Conservation (phyloP, 2,329 filamentous ascomycete species). For the Apiospora phragmitis region DNA sequence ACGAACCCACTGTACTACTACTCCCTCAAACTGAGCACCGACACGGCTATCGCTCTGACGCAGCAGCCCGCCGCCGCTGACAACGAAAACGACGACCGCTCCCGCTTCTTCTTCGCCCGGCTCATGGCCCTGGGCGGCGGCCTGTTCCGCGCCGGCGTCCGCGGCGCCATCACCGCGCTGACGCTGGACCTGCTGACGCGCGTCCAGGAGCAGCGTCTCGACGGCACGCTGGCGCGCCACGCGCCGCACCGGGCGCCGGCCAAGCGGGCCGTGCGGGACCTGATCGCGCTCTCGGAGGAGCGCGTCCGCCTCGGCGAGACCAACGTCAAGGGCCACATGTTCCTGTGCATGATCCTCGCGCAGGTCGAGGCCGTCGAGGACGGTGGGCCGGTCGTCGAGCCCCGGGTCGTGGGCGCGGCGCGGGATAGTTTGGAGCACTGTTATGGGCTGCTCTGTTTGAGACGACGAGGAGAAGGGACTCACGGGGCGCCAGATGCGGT, state of each 20-base stretch:
- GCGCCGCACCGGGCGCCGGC: slow-evolving; percentile 31
- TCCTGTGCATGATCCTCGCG: slow-evolving; percentile 34
- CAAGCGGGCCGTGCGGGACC: slow-evolving; percentile 30
- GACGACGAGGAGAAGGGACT: slow-evolving; percentile 14
- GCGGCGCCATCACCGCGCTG: slow-evolving; percentile 33
- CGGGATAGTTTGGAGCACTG: slow-evolving; percentile 35
- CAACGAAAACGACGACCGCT: slow-evolving; percentile 19
- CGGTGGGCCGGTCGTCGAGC: slow-evolving; percentile 23
- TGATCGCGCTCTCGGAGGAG: slow-evolving; percentile 29
- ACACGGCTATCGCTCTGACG: slow-evolving; percentile 39
- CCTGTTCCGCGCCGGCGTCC: slow-evolving; percentile 37
- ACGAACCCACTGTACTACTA: slow-evolving; percentile 48
- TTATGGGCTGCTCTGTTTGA: slow-evolving; percentile 27
- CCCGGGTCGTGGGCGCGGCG: slow-evolving; percentile 31
- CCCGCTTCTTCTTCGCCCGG: slow-evolving; percentile 36
- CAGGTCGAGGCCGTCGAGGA: slow-evolving; percentile 40
- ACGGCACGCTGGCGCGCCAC: slow-evolving; percentile 22
- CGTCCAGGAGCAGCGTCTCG: slow-evolving; percentile 27
- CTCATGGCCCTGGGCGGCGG: slow-evolving; percentile 40
- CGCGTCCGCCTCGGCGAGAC: slow-evolving; percentile 29
- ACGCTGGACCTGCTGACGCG: slow-evolving; percentile 38
- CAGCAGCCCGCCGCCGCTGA: not conserved
- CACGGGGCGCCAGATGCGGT: not conserved
- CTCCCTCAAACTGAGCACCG: slow-evolving; percentile 48
- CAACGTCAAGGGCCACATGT: not conserved